Conservation (phyloP, 2,329 filamentous ascomycete genomes). For the Botrytis paeoniae region DNA sequence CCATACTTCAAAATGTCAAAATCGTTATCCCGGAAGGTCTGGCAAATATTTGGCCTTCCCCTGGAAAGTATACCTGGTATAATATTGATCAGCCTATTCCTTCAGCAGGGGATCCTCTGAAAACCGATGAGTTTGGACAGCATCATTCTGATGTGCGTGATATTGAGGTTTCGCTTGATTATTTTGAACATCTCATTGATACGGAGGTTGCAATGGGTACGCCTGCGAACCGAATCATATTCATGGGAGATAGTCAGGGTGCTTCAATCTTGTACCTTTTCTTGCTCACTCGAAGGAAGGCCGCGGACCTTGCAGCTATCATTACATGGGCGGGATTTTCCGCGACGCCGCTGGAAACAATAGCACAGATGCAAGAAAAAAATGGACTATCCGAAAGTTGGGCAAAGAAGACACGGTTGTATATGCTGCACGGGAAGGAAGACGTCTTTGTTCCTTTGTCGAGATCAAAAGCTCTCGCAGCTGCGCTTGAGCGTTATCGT, state of each 20-base stretch:
- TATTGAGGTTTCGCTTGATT: conserved; percentile 22
- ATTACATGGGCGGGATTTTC: conserved; percentile 21
- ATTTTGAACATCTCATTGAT: conserved; percentile 21
- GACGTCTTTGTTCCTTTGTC: conserved; percentile 21
- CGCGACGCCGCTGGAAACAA: conserved; percentile 16
- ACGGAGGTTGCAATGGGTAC: conserved; percentile 17
- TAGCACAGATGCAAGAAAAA: conserved; percentile 18
- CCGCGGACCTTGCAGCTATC: conserved; percentile 17
- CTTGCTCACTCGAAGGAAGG: conserved; percentile 18
- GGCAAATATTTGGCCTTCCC: conserved; percentile 12
- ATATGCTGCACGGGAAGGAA: conserved; percentile 22
- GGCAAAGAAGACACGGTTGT: conserved; percentile 21
- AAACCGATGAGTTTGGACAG: conserved; percentile 11
- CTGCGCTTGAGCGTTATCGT: conserved; percentile 17
- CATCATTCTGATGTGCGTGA: conserved; percentile 19
- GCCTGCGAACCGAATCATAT: conserved; percentile 19
- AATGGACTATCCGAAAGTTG: conserved; percentile 17
- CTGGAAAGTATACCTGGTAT: conserved; percentile 21
- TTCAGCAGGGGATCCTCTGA: conserved; percentile 4
- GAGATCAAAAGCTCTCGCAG: conserved; percentile 13
- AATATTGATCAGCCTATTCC: conserved; percentile 22
- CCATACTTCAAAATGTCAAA: conserved; percentile 22
- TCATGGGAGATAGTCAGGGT: conserved; percentile 25
- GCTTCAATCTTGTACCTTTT: conserved; percentile 20
- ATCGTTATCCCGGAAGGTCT: conserved; percentile 22